Conservation (phyloP, 768 basidiomycete species). For the Russula sp. region DNA sequence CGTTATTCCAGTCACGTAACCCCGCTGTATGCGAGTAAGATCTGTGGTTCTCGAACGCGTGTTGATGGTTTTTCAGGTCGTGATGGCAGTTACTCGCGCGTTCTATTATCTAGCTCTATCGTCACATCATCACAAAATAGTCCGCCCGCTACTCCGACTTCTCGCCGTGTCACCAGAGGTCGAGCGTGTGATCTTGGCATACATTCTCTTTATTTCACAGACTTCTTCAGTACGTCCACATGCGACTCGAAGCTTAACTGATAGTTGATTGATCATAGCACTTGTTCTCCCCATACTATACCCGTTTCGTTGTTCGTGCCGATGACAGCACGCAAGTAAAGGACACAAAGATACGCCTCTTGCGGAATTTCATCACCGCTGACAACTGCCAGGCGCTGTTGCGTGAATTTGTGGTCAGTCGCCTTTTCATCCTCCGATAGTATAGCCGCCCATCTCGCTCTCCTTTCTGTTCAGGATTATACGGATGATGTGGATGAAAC, state of each 20-base stretch:
- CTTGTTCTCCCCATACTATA: constrained; percentile 56
- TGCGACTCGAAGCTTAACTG: neutral
- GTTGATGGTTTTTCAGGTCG: constrained; percentile 47
- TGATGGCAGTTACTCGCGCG: constrained; percentile 65
- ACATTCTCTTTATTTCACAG: constrained; percentile 60
- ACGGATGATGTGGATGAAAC: constrained; percentile 69
- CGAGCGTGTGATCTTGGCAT: constrained; percentile 66
- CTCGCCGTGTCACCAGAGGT: constrained; percentile 65
- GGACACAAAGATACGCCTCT: constrained; percentile 64
- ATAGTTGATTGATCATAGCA: constrained; percentile 35
- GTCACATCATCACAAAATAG: constrained; percentile 48
- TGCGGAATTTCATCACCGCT: constrained; percentile 56
- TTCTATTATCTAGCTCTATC: constrained; percentile 70
- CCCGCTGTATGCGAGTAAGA: constrained; percentile 57
- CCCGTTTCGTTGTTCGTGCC: constrained; percentile 62
- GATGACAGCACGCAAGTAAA: constrained; percentile 66
- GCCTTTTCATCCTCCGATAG: constrained; percentile 2
- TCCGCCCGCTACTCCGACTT: constrained; percentile 69
- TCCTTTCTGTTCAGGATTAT: constrained; percentile 55
- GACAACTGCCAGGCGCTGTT: constrained; percentile 70
- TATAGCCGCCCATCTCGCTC: neutral
- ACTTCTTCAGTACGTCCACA: constrained; percentile 53
- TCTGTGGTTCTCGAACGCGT: neutral
- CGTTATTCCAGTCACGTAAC: constrained; percentile 80
- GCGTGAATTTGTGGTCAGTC: constrained; percentile 76